Base-by-base conservation (phyloP, 2,329 filamentous ascomycete species). In the Bertia moriformis region DNA sequence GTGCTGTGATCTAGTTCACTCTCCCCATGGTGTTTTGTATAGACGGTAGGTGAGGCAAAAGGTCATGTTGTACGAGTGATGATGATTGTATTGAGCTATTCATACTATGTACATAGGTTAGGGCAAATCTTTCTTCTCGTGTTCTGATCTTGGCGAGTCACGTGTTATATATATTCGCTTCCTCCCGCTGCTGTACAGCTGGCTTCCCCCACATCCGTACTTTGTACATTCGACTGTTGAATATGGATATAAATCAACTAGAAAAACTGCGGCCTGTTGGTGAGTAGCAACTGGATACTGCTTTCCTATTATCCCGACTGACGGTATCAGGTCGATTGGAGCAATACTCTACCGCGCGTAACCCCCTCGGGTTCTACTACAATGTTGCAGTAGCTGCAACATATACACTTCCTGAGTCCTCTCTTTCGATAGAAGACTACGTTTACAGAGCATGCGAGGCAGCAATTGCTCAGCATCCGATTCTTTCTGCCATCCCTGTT, bases 261-360 rank as follows among this genome's bases (percentile, higher is more conserved):
- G 24, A 29, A n/a, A 10, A n/a, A n/a, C 24, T 29, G 24, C 24
- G 24, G 10, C 10, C 24, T 10, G 24, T 29, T 29, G 24, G 24
- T 29, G 24, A 29, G 24, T n/a, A 29, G 24, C 24, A 29, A 10
- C 24, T 29, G 10, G 24, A 10, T 29, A 10, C 24, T 29, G 24
- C n/a, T 29, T 10, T 29, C 24, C n/a, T 10, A 29, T 29, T n/a
- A 29, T 29, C 24, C 24, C 24, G n/a, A n/a, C n/a, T n/a, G n/a
- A n/a, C n/a, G n/a, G n/a, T n/a, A n/a, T n/a, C 20, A 64, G 62
- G 63, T 33, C 53, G 51, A 17, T 46, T 65, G 30, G 64, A 69
- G 48, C 57, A 60, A 36, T 61, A 57, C 46, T 65, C 61, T 4
- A 62, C 61, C 2, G 45, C 56, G 5, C 56, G 60, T 24, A 61